Evolutionary conservation across 2,329 filamentous ascomycete species (phyloP), one percentile per base, ranked within the genome.

Genomic region (Hymenoscyphus albidus): DNA sequence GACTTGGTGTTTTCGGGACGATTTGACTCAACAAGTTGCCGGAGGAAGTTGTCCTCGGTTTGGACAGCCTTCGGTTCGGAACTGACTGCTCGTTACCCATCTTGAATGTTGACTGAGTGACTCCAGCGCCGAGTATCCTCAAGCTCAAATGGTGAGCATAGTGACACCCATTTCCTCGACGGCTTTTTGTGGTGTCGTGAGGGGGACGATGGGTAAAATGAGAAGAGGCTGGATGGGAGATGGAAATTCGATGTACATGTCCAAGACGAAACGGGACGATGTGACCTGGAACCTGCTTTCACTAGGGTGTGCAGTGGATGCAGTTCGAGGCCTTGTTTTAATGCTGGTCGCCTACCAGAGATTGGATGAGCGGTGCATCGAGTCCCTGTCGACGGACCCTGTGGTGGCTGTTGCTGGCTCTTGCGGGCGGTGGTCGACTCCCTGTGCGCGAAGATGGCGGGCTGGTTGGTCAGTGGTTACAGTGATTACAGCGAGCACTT

Each of bases 51-150:
- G 74, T 74, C 58, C 66, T 71, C 1, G 74, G 74, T 61, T 75
- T 75, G 16, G 73, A 75, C n/a, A 75, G 59, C 61, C 68, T 74
- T 74, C 13, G 64, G 62, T 6, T 65, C 56, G 70, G 65, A 40
- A 58, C 62, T 12, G 72, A 73, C 61, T 73, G 73, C 55, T 68
- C 67, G 64, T 74, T 73, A 10, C 72, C 73, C 73, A 74, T 74
- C 48, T 38, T 69, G 65, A 59, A 74, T 74, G 48, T 38, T 69
- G 65, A 59, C 40, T 59, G 1, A 7, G 35, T 69, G 65, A 59
- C 40, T 55, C 14, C 57, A 2, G 5, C 44, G 18, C 22, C 44
- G n/a, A 16, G 16, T 57, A 12, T 44, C 32, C 31, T 22, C 56
- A 51, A 40, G 7, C 55, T 32, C 18, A 18, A n/a, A 56, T 61